Evolutionary conservation across 2,329 filamentous ascomycete species (phyloP).

Genomic region (Scleromitrula shiraiana): DNA sequence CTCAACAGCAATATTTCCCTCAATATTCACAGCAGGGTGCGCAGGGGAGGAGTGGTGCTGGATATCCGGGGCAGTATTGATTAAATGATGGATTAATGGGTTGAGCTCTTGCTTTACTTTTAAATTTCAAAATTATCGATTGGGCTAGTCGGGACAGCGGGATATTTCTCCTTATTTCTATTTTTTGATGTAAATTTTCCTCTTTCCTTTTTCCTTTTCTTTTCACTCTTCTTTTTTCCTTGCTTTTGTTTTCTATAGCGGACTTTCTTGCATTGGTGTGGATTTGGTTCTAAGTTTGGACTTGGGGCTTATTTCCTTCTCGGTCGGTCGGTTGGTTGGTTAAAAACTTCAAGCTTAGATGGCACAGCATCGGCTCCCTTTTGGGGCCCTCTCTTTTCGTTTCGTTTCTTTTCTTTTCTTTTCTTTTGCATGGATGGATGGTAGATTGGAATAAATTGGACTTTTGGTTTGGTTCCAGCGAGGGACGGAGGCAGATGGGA

Average conservation of each 20-base stretch:
- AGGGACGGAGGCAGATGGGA: neutral
- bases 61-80: slow-evolving; percentile 14
- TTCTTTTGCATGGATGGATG: neutral
- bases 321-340: neutral
- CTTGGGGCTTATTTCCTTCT: neutral
- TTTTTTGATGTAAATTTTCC: neutral
- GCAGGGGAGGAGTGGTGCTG: slow-evolving; percentile 13
- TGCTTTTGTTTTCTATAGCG: neutral
- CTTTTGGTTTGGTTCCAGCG: too few relatives aligned
- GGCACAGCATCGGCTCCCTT: too few relatives aligned
- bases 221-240: neutral
- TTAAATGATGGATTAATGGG: neutral
- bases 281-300: neutral
- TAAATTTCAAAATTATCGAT: neutral
- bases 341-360: neutral
- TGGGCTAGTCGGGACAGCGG: too few relatives aligned
- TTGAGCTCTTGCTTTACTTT: neutral
- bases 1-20: slow-evolving; percentile 14
- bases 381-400: neutral
- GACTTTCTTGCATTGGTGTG: neutral
- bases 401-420: neutral
- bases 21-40: slow-evolving; percentile 14
- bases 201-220: neutral
- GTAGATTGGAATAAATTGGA: neutral
- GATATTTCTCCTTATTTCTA: too few relatives aligned